These are phyloP conservation scores for Paxillus rubicundulus DNA, from an alignment of 768 basidiomycete genomes.

Conservation along the genomic window DNA sequence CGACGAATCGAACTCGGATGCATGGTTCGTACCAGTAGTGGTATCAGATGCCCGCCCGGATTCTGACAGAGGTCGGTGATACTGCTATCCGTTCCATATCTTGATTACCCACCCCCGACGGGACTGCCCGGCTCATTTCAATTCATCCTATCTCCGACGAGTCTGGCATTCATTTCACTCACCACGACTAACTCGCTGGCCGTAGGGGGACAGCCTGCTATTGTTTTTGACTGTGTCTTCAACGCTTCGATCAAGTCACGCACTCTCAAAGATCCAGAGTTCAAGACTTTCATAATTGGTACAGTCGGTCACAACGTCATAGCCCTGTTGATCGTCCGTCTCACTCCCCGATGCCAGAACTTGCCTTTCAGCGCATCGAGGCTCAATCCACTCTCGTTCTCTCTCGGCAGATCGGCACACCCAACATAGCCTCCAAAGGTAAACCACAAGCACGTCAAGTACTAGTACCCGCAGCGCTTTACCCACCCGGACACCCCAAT, in stretches of 20 bases:
- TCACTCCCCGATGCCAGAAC: slow-evolving; percentile 42
- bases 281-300: slow-evolving; percentile 73
- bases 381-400: slow-evolving; percentile 55
- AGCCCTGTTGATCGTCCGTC: slow-evolving; percentile 4
- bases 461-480: slow-evolving; percentile 48
- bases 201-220: slow-evolving; percentile 62
- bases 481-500: slow-evolving; percentile 24
- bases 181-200: slow-evolving; percentile 1
- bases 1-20: slow-evolving; percentile 38
- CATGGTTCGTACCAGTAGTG: slow-evolving; percentile 68
- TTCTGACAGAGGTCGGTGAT: slow-evolving; percentile 62
- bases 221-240: slow-evolving; percentile 75
- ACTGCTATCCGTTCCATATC: slow-evolving; percentile 7
- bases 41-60: slow-evolving; percentile 63
- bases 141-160: slow-evolving; percentile 14
- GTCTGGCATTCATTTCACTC: neutral
- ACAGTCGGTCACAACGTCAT: slow-evolving; percentile 17
- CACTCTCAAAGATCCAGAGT: slow-evolving; percentile 55
- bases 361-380: slow-evolving; percentile 67
- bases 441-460: slow-evolving; percentile 56
- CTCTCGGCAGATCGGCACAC: slow-evolving; percentile 66
- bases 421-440: slow-evolving; percentile 80
- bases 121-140: neutral
- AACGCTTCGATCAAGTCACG: slow-evolving; percentile 59
- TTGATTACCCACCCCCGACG: neutral